A percentile compares a stretch with the other conserved stretches of the same genome.
Conservation (phyloP, 768 basidiomycete genomes). For the Myochromella boudieri region DNA sequence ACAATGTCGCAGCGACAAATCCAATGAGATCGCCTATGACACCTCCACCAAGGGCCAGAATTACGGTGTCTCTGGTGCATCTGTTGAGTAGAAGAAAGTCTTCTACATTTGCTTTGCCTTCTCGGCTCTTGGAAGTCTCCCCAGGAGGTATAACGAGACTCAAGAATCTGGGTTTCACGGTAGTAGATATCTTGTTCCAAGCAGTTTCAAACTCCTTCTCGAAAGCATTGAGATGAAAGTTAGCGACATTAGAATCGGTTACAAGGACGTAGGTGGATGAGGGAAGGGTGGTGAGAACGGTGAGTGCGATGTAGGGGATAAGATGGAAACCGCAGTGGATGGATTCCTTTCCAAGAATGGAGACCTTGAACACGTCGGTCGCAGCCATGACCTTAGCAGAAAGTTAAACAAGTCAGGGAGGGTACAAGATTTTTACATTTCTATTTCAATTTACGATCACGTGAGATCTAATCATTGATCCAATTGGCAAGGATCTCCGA, state of each 20-base stretch:
- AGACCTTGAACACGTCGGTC: slow-evolving; percentile 71
- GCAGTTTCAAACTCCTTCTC: slow-evolving; percentile 57
- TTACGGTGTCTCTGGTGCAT: slow-evolving; percentile 91
- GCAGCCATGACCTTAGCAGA: slow-evolving; percentile 34
- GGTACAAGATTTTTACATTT: not conserved
- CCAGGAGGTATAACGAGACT: slow-evolving; percentile 83
- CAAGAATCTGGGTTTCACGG: slow-evolving; percentile 63
- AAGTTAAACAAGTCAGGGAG: not conserved
- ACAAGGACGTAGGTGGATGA: slow-evolving; percentile 89
- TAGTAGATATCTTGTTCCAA: slow-evolving; percentile 26
- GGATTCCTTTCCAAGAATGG: slow-evolving; percentile 80
- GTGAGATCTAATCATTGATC: slow-evolving; percentile 9
- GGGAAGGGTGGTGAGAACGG: slow-evolving; percentile 66
- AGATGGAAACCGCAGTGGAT: slow-evolving; percentile 97
- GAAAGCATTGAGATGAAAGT: slow-evolving; percentile 72
- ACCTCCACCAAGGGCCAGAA: slow-evolving; percentile 93
- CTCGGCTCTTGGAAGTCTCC: slow-evolving; percentile 88
- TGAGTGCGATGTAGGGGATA: slow-evolving; percentile 78
- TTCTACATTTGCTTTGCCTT: slow-evolving; percentile 91
- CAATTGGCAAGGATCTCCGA: not conserved
- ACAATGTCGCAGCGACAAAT: slow-evolving; percentile 97
- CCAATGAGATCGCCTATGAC: slow-evolving; percentile 97
- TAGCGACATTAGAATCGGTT: slow-evolving; percentile 90
- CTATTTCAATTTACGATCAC: slow-evolving; percentile 8
- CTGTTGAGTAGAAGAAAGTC: slow-evolving; percentile 86